phyloP scores from a whole-genome alignment of 495 filamentous ascomycete species.

The Neurospora africana region DNA sequence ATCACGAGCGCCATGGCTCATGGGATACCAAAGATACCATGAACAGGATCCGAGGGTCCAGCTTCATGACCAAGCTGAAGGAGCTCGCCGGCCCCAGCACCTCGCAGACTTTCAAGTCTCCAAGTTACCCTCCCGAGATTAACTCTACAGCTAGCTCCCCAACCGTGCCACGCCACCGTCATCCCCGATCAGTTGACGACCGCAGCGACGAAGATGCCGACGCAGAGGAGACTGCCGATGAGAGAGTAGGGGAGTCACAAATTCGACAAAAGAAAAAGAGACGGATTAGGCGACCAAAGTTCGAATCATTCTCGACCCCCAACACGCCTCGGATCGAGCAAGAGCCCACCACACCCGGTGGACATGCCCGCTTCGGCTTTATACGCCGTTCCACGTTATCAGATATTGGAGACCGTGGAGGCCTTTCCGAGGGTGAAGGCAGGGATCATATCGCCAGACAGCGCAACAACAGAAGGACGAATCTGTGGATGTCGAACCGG shows the following conservation, averaged over 20 bases:
- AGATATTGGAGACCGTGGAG: constrained; percentile 57
- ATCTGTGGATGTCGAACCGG: constrained; percentile 36
- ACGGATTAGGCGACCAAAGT: constrained; percentile 39
- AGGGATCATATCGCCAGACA: constrained; percentile 54
- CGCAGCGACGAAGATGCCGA: constrained; percentile 64
- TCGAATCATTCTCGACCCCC: constrained; percentile 35
- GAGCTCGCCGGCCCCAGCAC: constrained; percentile 41
- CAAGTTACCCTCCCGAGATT: constrained; percentile 15
- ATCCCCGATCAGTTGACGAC: constrained; percentile 44
- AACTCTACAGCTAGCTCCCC: constrained; percentile 34
- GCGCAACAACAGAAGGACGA: constrained; percentile 46
- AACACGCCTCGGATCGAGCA: constrained; percentile 22
- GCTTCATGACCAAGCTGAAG: constrained; percentile 60
- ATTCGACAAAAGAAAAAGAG: constrained; percentile 41
- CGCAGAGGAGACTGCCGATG: constrained; percentile 59
- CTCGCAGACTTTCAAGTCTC: constrained; percentile 35
- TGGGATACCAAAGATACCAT: constrained; percentile 46
- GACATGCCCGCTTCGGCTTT: constrained; percentile 33
- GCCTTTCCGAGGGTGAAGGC: constrained; percentile 83
- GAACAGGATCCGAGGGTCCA: constrained; percentile 45
- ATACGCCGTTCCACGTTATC: constrained; percentile 60
- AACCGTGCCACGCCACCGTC: constrained; percentile 34
- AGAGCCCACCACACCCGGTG: constrained; percentile 21
- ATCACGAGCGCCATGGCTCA: constrained; percentile 45
- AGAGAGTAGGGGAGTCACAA: constrained; percentile 21